These are phyloP conservation scores for Aureobasidium mangrovei DNA, from an alignment of 2,329 filamentous ascomycete species.

Conservation along the genomic window DNA sequence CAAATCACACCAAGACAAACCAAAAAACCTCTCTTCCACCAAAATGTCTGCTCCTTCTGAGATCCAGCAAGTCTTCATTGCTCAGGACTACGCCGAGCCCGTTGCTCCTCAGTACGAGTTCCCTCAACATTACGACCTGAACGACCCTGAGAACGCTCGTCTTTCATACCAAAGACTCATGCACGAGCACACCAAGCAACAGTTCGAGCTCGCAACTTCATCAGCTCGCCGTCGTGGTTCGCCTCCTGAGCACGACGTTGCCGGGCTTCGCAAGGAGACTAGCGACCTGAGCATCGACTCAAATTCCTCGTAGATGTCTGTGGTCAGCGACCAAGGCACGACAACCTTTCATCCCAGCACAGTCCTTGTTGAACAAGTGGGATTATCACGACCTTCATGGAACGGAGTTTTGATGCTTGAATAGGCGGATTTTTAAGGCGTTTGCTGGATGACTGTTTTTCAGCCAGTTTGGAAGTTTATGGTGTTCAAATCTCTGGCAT, in stretches of 20 bases:
- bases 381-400: constrained; percentile 7
- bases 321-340: neutral
- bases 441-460: neutral
- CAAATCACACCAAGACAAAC: neutral
- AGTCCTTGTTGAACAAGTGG: neutral
- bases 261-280: constrained; percentile 19
- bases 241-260: constrained; percentile 17
- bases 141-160: constrained; percentile 33
- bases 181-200: constrained; percentile 43
- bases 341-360: neutral
- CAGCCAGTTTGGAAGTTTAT: neutral
- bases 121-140: constrained; percentile 34
- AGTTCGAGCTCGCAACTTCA: constrained; percentile 37
- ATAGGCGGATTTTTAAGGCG: no score
- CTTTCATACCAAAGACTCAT: constrained; percentile 39
- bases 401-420: neutral
- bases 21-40: neutral
- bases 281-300: constrained; percentile 24
- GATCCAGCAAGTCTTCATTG: constrained; percentile 27
- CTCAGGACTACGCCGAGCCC: constrained; percentile 33
- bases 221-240: constrained; percentile 36
- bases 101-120: constrained; percentile 37
- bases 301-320: constrained; percentile 17
- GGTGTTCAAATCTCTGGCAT: neutral
- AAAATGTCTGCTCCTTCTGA: constrained; percentile 24